Conservation (phyloP, 1,284 basidiomycete species). For the Ganoderma leucocontextum region DNA sequence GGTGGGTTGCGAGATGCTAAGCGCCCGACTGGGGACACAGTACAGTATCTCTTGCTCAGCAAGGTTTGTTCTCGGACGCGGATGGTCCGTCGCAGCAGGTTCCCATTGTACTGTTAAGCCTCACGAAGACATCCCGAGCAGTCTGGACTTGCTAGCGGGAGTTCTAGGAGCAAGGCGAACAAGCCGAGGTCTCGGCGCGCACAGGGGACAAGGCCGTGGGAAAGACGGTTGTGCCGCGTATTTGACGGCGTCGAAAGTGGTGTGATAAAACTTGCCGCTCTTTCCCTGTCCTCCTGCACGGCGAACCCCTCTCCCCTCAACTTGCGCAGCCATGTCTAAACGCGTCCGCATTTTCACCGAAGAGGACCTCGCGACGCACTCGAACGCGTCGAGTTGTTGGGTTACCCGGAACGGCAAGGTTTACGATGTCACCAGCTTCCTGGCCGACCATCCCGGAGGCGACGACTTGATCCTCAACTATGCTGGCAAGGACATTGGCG, state of each 20-base stretch:
- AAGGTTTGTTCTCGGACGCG: not conserved
- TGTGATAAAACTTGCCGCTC: slow-evolving; percentile 22
- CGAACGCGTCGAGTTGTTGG: slow-evolving; percentile 72
- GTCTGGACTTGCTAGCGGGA: not conserved
- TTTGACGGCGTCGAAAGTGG: slow-evolving; percentile 19
- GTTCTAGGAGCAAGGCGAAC: slow-evolving; percentile 22
- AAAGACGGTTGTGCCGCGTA: slow-evolving; percentile 17
- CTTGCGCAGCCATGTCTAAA: slow-evolving; percentile 56
- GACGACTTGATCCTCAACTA: slow-evolving; percentile 84
- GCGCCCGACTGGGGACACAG: not conserved
- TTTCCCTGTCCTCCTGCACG: slow-evolving; percentile 24
- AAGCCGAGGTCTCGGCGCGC: slow-evolving; percentile 22
- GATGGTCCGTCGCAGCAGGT: not conserved
- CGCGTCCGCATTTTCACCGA: slow-evolving; percentile 75
- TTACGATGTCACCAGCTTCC: slow-evolving; percentile 81
- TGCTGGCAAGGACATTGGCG: slow-evolving; percentile 87
- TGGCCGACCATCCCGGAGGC: slow-evolving; percentile 87
- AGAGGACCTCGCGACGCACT: slow-evolving; percentile 75
- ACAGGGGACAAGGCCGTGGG: slow-evolving; percentile 23
- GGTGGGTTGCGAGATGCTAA: not conserved
- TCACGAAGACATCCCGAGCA: not conserved
- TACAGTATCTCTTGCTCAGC: not conserved
- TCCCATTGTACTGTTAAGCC: not conserved
- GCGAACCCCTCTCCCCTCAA: slow-evolving; percentile 4
- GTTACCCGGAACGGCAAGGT: slow-evolving; percentile 76